Evolutionary conservation across 2,329 filamentous ascomycete genomes (phyloP), one percentile per base, ranked within the genome.

Genomic region (Microthyrium microscopicum): DNA sequence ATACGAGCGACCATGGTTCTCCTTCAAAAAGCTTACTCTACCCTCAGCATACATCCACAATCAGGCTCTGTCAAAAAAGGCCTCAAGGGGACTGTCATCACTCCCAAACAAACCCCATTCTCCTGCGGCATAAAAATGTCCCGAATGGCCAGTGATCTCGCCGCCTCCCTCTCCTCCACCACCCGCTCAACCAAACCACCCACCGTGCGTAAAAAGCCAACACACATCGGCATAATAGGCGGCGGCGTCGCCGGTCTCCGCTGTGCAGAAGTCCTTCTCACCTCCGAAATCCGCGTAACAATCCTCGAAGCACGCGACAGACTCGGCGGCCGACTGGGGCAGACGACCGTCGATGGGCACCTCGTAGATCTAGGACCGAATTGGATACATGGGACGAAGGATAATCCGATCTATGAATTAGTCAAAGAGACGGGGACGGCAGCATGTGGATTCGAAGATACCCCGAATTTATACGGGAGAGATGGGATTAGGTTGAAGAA

Each of bases 331-430:
- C 65, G 77, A 20, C 60, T 79, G 53, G 54, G 48, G 38, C 66
- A 70, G 50, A 53, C 51, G 33, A 50, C 55, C 32, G 49, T 60
- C 6, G 52, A 55, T 2, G 64, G 62, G 7, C 60, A 68, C 47
- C 41, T 58, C 9, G 61, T 74, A 27, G 70, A 75, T 50, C 50
- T 73, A 20, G 78, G 78, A 1, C 74, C 77, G n/a, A 84, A 83
- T 44, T 84, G 77, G 77, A 80, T 84, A 33, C 77, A 84, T 39
- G 77, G 78, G 21, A 80, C 74, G 5, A 58, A 68, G 1, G 62
- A 73, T 40, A 84, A 83, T 45, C 74, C 77, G 0, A 77, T 82
- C 12, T 51, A 76, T 25, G 69, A 77, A 27, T 57, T 83, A 13
- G 76, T 74, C 9, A 66, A 64, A 41, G 57, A 68, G 40, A 80